Evolutionary conservation across 2,329 filamentous ascomycete genomes (phyloP), one percentile per base, ranked within the genome.

Genomic region (Nigrospora sphaerica): DNA sequence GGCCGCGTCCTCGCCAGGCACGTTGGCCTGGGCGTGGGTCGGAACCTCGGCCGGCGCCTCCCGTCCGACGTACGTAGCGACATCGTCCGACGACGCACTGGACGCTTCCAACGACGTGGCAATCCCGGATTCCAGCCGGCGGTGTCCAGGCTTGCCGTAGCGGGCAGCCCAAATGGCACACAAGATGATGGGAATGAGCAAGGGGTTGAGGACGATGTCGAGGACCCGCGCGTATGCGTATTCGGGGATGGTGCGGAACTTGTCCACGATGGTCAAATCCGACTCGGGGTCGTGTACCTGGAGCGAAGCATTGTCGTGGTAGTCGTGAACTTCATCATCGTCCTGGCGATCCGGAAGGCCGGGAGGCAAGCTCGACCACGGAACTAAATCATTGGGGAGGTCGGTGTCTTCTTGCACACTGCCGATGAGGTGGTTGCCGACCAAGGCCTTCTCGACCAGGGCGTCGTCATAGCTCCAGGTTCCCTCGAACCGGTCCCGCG

Each of bases 381-480:
- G 57, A 13, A 59, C 53, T 28, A 61, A 59, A 17, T 56, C 57
- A 23, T 63, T 61, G n/a, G 32, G 17, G 17, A 46, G 7, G 59
- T 38, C 35, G 11, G 17, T 11, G 17, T 36, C 12, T 36, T 36
- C 34, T n/a, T n/a, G 34, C 34, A 36, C 34, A 11, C 10, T 36
- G 34, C 80, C 77, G 35, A 87, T 69, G 2, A 75, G 77, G 58
- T 91, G 87, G 1, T 84, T 85, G n/a, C 87, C 87, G 10, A 87
- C 76, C 46, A 92, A 67, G 2, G 75, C 81, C 46, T 80, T 74
- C 12, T 76, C 74, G 12, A 85, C 68, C 53, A 81, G 77, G 2
- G 64, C 62, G 12, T 62, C 66, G 38, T 74, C 59, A 12, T 64
- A 48, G 13, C 52, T 39, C 62, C 64, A 68, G 4, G 62, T 50